Base-by-base conservation (phyloP, 176 grass and related monocot genomes). In the Rhynchospora tenuis region DNA sequence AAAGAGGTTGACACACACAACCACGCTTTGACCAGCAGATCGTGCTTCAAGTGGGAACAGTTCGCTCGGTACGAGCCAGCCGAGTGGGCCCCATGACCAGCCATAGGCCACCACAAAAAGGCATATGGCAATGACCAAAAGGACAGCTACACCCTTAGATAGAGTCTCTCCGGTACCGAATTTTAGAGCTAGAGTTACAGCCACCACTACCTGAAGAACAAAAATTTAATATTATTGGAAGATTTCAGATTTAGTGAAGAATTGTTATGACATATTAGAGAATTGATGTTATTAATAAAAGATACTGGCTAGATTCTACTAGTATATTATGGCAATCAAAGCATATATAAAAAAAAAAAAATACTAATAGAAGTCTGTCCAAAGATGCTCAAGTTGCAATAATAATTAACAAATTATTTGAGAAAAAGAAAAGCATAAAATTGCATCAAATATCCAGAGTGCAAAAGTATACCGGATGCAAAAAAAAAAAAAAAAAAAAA, bases 1-100 rank as follows among this genome's bases (percentile, higher is more conserved):
- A 90, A 99, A 95, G 48, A 99, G 91, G 88, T 99, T 99, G 75
- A 99, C 96, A 73, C 89, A 93, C 27, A 99, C 96, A 60, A 99
- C 96, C 5, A 99, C 90, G 90, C 96, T 99, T 83, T 99, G 96
- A 28, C 96, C 96, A 33, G 91, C 96, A 8, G 93, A 99, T 22
- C 96, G 70, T 88, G 91, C 94, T 88, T 99, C 96, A 61, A 95
- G 86, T 17, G 96, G 96, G 88, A 99, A 95, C 27, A 99, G 79
- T 81, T 99, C 96, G 79, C 96, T 95, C 0, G 96, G 96, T 12
- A 99, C 96, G 19, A 99, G 88, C 96, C 96, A 99, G 2, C 96
- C 96, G n/a, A 95, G 89, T 0, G 93, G 96, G 0, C 96, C 96
- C 96, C 96, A 99, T 1, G 96, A 90, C 96, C 96, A 99, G 8